Conservation (phyloP, 106 monocot genomes). For the Iris macrosiphon region DNA sequence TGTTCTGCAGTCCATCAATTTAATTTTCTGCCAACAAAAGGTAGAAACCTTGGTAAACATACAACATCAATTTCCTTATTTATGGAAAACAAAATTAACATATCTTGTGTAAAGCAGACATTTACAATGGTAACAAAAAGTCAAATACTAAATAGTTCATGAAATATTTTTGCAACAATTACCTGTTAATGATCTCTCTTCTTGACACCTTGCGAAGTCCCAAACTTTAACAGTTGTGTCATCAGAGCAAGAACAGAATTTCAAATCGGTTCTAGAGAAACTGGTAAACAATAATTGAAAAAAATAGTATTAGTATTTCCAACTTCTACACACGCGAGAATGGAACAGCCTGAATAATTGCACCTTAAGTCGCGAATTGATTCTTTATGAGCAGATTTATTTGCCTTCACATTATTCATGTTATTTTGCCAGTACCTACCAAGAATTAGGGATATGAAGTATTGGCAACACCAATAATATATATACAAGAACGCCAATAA, state of each 20-base stretch:
- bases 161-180: conserved; percentile 55
- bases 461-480: neutral
- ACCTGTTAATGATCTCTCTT: conserved; percentile 95
- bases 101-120: too few relatives aligned
- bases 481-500: neutral
- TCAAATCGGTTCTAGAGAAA: conserved; percentile 93
- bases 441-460: neutral
- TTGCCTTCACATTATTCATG: conserved; percentile 99
- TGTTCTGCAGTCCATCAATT: too few relatives aligned
- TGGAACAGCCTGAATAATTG: neutral
- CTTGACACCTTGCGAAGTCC: conserved; percentile 99
- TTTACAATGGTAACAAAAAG: too few relatives aligned
- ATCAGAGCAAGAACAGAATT: conserved; percentile 98
- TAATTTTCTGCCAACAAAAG: too few relatives aligned
- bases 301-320: neutral
- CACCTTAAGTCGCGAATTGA: conserved; percentile 93
- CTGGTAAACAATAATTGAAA: conserved; percentile 31
- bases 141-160: too few relatives aligned
- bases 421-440: conserved; percentile 96
- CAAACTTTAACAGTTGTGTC: conserved; percentile 97
- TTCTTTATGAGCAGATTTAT: conserved; percentile 97
- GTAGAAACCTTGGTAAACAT: too few relatives aligned
- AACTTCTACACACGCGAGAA: too few relatives aligned
- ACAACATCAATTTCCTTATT: too few relatives aligned
- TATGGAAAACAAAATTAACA: too few relatives aligned